Percentiles rank a stretch among this genome's conserved stretches.
These are phyloP conservation scores for Kregervanrija delftensis DNA, from an alignment of 805 yeast genomes.

Conservation along the genomic window DNA sequence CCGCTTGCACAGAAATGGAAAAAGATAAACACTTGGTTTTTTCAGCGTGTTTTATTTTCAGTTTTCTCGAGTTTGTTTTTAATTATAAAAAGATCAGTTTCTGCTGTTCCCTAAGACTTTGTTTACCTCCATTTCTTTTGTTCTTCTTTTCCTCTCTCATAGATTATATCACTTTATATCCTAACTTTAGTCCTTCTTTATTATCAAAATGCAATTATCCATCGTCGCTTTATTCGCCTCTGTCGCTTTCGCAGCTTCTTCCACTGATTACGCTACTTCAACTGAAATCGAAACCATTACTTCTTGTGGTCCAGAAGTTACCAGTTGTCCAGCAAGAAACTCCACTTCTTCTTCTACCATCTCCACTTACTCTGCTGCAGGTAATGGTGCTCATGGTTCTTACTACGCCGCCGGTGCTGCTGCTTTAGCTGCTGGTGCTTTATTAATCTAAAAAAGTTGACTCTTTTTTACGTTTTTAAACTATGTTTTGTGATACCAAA, in stretches of 20 bases:
- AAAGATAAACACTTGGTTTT: not conserved
- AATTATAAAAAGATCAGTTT: not conserved
- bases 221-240: conserved; percentile 27
- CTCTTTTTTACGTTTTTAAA: too few species aligned
- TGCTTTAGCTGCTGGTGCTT: conserved; percentile 28
- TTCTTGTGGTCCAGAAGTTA: conserved; percentile 31
- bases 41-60: not conserved
- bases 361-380: conserved; percentile 1
- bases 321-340: conserved; percentile 22
- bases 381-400: conserved; percentile 13
- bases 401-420: conserved; percentile 29
- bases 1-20: not conserved
- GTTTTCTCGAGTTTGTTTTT: not conserved
- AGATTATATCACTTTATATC: not conserved
- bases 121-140: not conserved
- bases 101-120: not conserved
- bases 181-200: conserved; percentile 16
- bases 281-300: conserved; percentile 33
- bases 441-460: conserved; percentile 17
- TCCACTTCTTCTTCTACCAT: conserved; percentile 22
- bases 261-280: conserved; percentile 24
- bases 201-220: conserved; percentile 39
- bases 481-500: too few species aligned
- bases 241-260: conserved; percentile 28
- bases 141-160: conserved; percentile 1